phyloP scores from a whole-genome alignment of 768 basidiomycete genomes.

The Lactarius vividus region DNA sequence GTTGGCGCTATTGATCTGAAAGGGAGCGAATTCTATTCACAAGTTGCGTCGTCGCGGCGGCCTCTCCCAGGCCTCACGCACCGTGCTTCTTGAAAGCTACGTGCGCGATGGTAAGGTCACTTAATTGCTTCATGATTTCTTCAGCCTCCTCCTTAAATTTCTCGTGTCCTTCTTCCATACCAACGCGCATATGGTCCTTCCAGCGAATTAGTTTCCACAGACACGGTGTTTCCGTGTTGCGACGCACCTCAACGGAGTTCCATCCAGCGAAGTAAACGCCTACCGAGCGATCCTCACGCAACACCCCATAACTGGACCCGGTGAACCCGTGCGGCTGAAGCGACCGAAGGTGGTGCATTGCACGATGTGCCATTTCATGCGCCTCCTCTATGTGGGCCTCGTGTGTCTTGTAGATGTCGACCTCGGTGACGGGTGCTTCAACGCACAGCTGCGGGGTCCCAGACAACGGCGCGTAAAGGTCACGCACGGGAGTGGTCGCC shows the following conservation, averaged over 20 bases:
- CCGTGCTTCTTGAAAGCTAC: background rate
- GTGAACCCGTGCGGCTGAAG: constrained; percentile 1
- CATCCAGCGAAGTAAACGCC: constrained; percentile 8
- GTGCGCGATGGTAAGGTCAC: background rate
- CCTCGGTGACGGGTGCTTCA: constrained; percentile 5
- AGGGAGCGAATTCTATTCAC: background rate
- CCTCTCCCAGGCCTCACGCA: background rate
- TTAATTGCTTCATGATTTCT: background rate
- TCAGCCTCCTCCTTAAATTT: background rate
- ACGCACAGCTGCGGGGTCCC: background rate
- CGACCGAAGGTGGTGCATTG: background rate
- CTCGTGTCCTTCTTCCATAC: background rate
- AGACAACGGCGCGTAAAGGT: background rate
- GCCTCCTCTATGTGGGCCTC: background rate
- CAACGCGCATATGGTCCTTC: background rate
- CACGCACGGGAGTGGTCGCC: background rate
- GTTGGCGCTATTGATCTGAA: background rate
- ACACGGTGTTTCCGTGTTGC: background rate
- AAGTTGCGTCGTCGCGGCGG: background rate
- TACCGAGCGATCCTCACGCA: background rate
- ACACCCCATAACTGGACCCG: background rate
- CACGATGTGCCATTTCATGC: background rate
- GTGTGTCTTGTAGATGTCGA: background rate
- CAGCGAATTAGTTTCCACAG: background rate
- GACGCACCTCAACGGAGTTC: constrained; percentile 11